Conservation (phyloP, 805 yeast species). For the Maudiozyma pseudohumilis region DNA sequence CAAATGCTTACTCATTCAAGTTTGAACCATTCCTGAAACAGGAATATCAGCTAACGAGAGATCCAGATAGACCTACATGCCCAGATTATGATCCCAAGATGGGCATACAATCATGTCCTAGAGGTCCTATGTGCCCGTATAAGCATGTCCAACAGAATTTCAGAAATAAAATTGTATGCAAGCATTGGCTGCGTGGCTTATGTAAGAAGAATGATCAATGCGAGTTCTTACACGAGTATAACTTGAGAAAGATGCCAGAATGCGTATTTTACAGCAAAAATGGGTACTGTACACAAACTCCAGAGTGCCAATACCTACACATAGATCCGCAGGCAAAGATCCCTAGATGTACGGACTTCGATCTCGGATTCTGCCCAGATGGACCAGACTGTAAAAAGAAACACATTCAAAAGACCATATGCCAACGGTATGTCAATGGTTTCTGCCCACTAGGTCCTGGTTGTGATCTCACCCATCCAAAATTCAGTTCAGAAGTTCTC, state of each 20-base stretch:
- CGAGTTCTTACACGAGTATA: constrained; percentile 92
- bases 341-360: constrained; percentile 80
- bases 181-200: constrained; percentile 95
- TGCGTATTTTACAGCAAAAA: constrained; percentile 75
- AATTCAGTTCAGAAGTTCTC: constrained; percentile 31
- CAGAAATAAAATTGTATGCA: constrained; percentile 79
- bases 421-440: constrained; percentile 78
- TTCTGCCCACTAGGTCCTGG: constrained; percentile 85
- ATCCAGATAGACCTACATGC: constrained; percentile 86
- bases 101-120: constrained; percentile 57
- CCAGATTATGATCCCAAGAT: constrained; percentile 36
- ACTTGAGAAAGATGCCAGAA: constrained; percentile 91
- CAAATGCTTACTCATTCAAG: constrained; percentile 39
- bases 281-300: constrained; percentile 83
- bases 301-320: constrained; percentile 89
- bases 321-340: constrained; percentile 81
- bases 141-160: constrained; percentile 67
- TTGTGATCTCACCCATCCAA: constrained; percentile 71
- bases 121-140: constrained; percentile 76
- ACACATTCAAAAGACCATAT: constrained; percentile 63
- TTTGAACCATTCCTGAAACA: constrained; percentile 76
- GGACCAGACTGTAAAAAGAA: constrained; percentile 81
- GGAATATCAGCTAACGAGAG: constrained; percentile 73
- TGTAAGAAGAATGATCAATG: constrained; percentile 96
- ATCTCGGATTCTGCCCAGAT: constrained; percentile 81